Evolutionary conservation across 1,139 yeast species (phyloP).

Genomic region (Zygotorulaspora mrakii): DNA sequence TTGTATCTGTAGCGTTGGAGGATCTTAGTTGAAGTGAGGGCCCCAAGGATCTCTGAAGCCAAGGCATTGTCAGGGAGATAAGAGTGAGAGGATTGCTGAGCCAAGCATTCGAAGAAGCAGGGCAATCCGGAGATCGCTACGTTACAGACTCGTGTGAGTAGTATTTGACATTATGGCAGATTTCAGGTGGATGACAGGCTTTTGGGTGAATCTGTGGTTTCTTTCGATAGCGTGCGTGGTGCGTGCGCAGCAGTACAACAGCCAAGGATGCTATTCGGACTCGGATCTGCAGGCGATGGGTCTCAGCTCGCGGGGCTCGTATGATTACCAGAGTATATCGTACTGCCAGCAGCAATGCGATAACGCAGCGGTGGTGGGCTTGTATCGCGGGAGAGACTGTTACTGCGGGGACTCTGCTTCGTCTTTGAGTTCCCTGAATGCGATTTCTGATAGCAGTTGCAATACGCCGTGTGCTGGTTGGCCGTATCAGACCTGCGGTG

Average conservation of each 20-base stretch:
- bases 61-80: no score
- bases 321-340: constrained; percentile 48
- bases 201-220: no score
- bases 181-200: no score
- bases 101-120: no score
- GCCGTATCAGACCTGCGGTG: constrained; percentile 60
- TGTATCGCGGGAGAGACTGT: constrained; percentile 52
- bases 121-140: no score
- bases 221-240: no score
- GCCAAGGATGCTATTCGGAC: constrained; percentile 13
- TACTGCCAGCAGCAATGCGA: constrained; percentile 50
- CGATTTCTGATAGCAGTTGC: constrained; percentile 45
- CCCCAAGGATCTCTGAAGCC: no score
- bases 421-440: constrained; percentile 35
- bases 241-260: no score
- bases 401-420: constrained; percentile 52
- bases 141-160: no score
- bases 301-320: constrained; percentile 37
- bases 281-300: constrained; percentile 6
- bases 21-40: background rate
- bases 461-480: constrained; percentile 53
- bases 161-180: no score
- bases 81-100: no score
- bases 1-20: background rate
- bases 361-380: constrained; percentile 50